Base-by-base conservation (phyloP, 192 early-diverging fungal species). In the Linnemannia exigua region DNA sequence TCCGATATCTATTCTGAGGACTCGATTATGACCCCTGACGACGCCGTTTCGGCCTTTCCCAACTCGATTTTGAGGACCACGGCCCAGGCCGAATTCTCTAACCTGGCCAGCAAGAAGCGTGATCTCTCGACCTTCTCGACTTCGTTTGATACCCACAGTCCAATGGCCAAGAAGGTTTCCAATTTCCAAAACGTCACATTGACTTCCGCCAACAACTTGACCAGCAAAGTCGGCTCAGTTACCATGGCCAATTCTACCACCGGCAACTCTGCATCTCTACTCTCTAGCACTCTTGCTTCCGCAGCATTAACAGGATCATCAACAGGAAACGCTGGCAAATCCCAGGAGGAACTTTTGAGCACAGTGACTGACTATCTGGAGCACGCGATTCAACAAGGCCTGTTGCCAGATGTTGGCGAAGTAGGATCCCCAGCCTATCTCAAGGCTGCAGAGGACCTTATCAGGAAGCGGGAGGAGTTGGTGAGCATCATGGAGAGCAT, bases 401-500 rank as follows among this genome's bases (percentile, higher is more conserved):
- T 86, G 63, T 48, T 86, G 63, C 84, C 77, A 2, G 74, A 80
- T 37, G 66, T 46, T 41, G 84, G 84, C 52, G 84, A 77, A 36
- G 84, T 77, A 6, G 84, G 84, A 7, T 86, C 84, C 5, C 67
- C 84, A 7, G 28, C 52, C 4, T 86, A 79, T 72, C 25, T 86
- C 31, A 46, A 70, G 67, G 79, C 84, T 22, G 79, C 84, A 14
- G 84, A 86, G 33, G 84, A 86, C 31, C 51, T 86, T 31, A 72
- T 86, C 66, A 69, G 38, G 50, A 86, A 86, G 47, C 74, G 84
- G 5, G 84, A 86, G 38, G 84, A 86, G 63, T 66, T 86, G 36
- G 77, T 86, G 20, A 86, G 70, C 44, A 86, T 86, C 19, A 86
- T 86, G 77, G 84, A 86, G 33, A 86, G 70, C 48, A 86, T 86